Evolutionary conservation across 2,329 filamentous ascomycete genomes (phyloP).

Genomic region (Dactylellina sp.): DNA sequence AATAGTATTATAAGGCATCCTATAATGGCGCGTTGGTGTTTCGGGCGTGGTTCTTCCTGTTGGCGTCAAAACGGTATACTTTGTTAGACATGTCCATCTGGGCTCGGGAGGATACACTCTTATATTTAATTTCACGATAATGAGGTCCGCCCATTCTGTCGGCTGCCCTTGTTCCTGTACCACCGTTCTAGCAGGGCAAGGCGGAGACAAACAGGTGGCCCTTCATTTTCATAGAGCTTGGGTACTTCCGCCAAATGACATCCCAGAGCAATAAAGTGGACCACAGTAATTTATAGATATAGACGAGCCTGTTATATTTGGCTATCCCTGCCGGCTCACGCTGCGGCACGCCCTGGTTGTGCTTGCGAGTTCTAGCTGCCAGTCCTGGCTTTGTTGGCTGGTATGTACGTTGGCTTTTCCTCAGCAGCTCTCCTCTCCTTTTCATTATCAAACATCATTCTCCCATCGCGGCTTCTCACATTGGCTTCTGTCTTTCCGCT

Average conservation of each 20-base stretch:
- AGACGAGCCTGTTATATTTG: too few relatives aligned
- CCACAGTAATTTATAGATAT: background rate
- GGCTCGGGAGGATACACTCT: too few relatives aligned
- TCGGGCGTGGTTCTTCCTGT: too few relatives aligned
- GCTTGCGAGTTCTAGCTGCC: slow-evolving; percentile 29
- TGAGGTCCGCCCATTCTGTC: background rate
- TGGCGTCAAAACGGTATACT: too few relatives aligned
- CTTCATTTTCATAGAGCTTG: too few relatives aligned
- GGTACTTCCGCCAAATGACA: too few relatives aligned
- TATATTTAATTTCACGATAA: background rate
- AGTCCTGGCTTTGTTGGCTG: background rate
- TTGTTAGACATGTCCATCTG: too few relatives aligned
- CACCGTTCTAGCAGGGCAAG: too few relatives aligned
- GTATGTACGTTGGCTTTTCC: slow-evolving; percentile 13
- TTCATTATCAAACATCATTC: slow-evolving; percentile 16
- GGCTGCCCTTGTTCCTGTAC: too few relatives aligned
- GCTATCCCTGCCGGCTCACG: slow-evolving; percentile 15
- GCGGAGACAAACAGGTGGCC: slow-evolving; percentile 21
- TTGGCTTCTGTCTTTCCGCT: background rate
- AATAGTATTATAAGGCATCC: background rate
- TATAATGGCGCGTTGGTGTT: background rate
- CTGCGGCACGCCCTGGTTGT: background rate
- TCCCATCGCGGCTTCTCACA: background rate
- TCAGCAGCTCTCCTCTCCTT: slow-evolving; percentile 27
- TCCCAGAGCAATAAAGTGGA: background rate